These are phyloP conservation scores for Prunus mongolica DNA, from an alignment of 306 rosid species.

Conservation along the genomic window DNA sequence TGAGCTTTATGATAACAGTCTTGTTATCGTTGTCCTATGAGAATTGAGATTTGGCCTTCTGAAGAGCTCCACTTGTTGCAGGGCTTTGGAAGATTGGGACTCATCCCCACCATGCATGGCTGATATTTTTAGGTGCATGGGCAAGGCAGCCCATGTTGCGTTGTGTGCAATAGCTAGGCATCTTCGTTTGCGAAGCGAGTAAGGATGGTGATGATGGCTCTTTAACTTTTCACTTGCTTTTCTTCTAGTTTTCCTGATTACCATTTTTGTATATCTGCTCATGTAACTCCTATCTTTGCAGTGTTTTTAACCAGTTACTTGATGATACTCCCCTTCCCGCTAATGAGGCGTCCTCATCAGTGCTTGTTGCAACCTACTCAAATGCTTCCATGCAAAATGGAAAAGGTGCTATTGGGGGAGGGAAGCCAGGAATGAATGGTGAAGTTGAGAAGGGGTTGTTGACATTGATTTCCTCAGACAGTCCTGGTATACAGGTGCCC, in stretches of 20 bases:
- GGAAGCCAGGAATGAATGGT: conserved; percentile 67
- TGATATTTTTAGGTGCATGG: conserved; percentile 90
- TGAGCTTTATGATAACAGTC: not conserved
- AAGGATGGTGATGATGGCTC: conserved; percentile 38
- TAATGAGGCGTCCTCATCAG: conserved; percentile 85
- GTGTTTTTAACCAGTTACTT: conserved; percentile 86
- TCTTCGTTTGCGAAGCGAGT: conserved; percentile 95
- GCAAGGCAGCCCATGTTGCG: conserved; percentile 79
- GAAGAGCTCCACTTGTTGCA: conserved; percentile 34
- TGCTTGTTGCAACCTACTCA: conserved; percentile 71
- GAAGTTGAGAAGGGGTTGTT: conserved; percentile 93
- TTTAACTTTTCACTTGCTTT: not conserved
- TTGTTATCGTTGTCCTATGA: not conserved
- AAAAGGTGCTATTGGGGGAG: conserved; percentile 74
- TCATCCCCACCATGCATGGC: conserved; percentile 95
- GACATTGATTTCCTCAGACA: conserved; percentile 79
- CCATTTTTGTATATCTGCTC: conserved; percentile 11
- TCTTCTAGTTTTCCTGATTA: conserved; percentile 2
- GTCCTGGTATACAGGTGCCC: conserved; percentile 91
- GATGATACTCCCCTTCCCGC: conserved; percentile 91
- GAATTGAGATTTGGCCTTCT: not conserved
- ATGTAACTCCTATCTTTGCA: conserved; percentile 38
- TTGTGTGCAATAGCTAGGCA: conserved; percentile 86
- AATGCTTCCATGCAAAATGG: conserved; percentile 59
- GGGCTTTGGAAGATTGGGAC: conserved; percentile 95